Evolutionary conservation across 257 asterid species (phyloP).

Genomic region (Solanum medicagineum): DNA sequence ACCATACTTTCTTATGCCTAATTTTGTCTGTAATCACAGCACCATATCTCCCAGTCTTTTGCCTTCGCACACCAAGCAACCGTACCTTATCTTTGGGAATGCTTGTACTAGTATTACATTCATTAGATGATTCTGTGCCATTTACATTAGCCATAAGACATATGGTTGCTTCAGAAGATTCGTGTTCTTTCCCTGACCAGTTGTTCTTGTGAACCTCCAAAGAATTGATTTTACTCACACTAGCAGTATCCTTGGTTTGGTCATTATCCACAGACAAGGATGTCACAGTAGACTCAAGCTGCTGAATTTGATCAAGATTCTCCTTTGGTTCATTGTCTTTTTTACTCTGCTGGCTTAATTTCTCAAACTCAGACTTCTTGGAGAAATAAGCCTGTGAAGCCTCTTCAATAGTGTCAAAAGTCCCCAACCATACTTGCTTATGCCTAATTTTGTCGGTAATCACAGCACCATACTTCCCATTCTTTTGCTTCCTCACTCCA

Average conservation of each 20-base stretch:
- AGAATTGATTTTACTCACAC: neutral
- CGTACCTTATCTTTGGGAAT: neutral
- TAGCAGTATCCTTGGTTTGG: neutral
- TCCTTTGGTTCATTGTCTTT: too few species aligned
- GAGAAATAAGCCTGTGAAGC: neutral
- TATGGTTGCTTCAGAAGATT: neutral
- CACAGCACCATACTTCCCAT: neutral
- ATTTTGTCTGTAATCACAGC: neutral
- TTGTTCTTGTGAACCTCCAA: neutral
- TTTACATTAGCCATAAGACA: neutral
- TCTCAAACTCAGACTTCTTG: neutral
- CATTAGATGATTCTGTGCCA: neutral
- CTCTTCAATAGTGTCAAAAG: neutral
- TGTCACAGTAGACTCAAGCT: neutral
- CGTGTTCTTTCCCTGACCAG: neutral
- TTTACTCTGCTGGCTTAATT: neutral
- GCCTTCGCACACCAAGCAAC: neutral
- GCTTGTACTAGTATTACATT: neutral
- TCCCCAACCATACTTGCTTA: neutral
- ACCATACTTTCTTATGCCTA: neutral
- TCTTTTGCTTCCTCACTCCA: neutral
- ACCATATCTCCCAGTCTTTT: neutral
- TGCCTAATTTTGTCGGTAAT: neutral
- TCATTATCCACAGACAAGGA: neutral
- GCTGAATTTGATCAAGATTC: neutral